Evolutionary conservation across 1,284 basidiomycete species (phyloP), one percentile per base, ranked within the genome.

Genomic region (Naganishia cerealis): DNA sequence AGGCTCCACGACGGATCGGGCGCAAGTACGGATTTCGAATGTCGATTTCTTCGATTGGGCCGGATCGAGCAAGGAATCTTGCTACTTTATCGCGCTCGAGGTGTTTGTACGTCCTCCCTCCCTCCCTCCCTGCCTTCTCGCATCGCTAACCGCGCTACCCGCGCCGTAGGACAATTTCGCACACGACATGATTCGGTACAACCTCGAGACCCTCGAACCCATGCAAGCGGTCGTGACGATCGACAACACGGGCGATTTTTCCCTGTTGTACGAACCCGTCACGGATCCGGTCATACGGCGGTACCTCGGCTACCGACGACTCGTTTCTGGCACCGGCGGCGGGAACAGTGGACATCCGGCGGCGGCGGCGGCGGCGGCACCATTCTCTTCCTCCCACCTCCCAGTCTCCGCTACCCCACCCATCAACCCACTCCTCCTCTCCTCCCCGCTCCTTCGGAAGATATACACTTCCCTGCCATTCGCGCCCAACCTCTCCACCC

Each of bases 171-270:
- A 99, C 80, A 99, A 99, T 79, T 92, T 99, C 71, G 88, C 94
- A 2, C 96, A 99, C 78, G 96, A 99, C 77, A 86, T 97, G 73
- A 85, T 99, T 54, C 89, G 95, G 39, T 98, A 96, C 76, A 88
- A 93, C 73, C 82, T 90, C 43, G 82, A 84, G 68, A 92, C 87
- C 2, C 83, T 91, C 66, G 82, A 88, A 73, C 92, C 95, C 0
- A 87, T 90, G 67, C 94, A 99, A 80, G 91, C 88, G 15, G 75
- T 92, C 24, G 88, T 99, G 15, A 86, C 88, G 12, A 86, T 97
- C 70, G 90, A 95, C 80, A 83, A 84, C 7, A 82, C 86, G 1
- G 93, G 94, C 66, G 93, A 98, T 75, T 96, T 94, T 76, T 84
- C 87, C 70, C 88, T 90, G 67, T 83, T 93, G 59, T 99, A 93